phyloP scores from a whole-genome alignment of 345 rosid genomes.

The Salix viminalis region DNA sequence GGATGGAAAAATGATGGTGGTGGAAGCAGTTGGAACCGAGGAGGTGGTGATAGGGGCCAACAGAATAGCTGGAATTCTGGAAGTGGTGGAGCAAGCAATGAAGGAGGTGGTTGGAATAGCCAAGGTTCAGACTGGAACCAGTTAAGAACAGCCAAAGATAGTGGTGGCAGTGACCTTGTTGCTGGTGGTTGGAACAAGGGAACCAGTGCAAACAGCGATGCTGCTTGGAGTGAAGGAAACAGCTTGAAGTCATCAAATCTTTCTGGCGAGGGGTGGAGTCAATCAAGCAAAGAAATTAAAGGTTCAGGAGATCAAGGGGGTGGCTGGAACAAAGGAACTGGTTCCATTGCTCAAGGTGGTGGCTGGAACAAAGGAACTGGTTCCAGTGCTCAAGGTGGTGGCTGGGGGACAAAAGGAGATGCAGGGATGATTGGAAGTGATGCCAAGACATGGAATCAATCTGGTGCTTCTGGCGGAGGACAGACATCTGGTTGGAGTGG shows the following conservation, averaged over 20 bases:
- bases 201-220: not conserved
- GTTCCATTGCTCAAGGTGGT: not conserved
- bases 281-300: not conserved
- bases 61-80: slow-evolving; percentile 27
- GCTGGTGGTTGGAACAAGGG: slow-evolving; percentile 7
- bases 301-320: not conserved
- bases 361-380: slow-evolving; percentile 9
- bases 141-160: not conserved
- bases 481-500: slow-evolving; percentile 19
- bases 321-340: slow-evolving; percentile 4
- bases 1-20: slow-evolving; percentile 12
- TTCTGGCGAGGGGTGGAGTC: slow-evolving; percentile 6
- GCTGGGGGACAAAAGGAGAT: slow-evolving; percentile 20
- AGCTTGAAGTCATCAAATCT: not conserved
- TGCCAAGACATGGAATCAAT: slow-evolving; percentile 19
- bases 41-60: slow-evolving; percentile 15
- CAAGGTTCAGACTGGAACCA: slow-evolving; percentile 16
- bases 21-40: slow-evolving; percentile 29
- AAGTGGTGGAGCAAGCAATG: slow-evolving; percentile 21
- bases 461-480: slow-evolving; percentile 14
- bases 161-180: not conserved
- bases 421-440: slow-evolving; percentile 6
- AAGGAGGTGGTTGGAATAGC: slow-evolving; percentile 39
- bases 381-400: slow-evolving; percentile 2
- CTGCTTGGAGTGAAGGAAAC: slow-evolving; percentile 14